Base-by-base conservation (phyloP, 2,329 filamentous ascomycete genomes). In the Allantophomopsis cytisporea region DNA sequence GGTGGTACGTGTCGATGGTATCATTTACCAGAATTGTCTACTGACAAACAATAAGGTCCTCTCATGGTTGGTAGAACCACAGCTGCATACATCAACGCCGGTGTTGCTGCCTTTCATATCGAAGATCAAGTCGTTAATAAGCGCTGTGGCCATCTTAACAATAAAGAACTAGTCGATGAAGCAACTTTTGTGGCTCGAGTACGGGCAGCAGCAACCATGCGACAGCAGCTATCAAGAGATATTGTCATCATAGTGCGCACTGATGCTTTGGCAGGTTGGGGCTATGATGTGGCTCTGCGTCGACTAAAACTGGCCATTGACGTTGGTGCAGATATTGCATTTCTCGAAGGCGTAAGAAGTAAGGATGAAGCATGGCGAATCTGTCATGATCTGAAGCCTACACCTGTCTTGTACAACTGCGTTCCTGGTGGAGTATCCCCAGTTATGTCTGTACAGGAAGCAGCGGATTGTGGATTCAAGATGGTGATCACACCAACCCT, bases 181-280 rank as follows among this genome's bases (percentile, higher is more conserved):
- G 73, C 0, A 77, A 73, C 5, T 54, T 80, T 16, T 58, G 58
- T 41, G 60, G 57, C 2, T 12, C 63, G 76, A 0, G 73, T 81
- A 48, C 60, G 67, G 1, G 75, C 76, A 0, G 73, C 73, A 0
- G 60, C 57, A 11, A 57, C 62, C 7, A 69, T 73, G 1, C 60
- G 73, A 2, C 54, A 63, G 16, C 57, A 60, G 14, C 52, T 68
- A 21, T 60, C 61, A 10, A 63, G 63, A 13, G 75, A 80, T 45
- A 74, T 81, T 31, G 65, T 81, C 20, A 65, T 81, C 40, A 80
- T 82, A 41, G 76, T 75, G 1, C 64, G 76, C 10, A 80, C 76
- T 0, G 76, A 81, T 47, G 70, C 76, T 1, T 56, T 76, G 3
- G 71, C 75, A 43, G 58, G 61, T 0, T 59, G 65, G 5, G 75